These are phyloP conservation scores for Musa balbisiana DNA, from an alignment of 202 grass and related monocot genomes.

Conservation along the genomic window DNA sequence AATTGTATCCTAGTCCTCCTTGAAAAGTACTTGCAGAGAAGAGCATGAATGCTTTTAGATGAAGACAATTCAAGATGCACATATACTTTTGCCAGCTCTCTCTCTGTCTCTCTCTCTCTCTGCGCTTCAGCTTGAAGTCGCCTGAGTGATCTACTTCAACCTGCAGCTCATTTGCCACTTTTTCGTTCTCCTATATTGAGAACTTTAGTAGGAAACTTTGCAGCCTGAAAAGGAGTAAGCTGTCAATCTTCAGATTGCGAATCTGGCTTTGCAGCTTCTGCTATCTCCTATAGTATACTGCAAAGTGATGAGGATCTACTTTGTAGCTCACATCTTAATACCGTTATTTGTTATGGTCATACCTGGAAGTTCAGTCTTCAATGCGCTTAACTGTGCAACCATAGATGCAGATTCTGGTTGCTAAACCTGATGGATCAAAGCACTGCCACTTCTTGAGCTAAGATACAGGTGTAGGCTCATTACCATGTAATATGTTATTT, in stretches of 20 bases:
- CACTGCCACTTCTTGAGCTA: conserved; percentile 5
- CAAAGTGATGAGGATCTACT: conserved; percentile 42
- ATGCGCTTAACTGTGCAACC: conserved; percentile 38
- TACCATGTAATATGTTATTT: no score
- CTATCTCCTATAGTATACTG: conserved; percentile 60
- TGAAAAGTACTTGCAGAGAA: conserved; percentile 25
- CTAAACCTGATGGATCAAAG: conserved; percentile 1
- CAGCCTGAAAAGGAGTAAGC: conserved; percentile 44
- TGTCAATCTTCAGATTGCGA: conserved; percentile 32
- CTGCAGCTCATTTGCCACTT: conserved; percentile 47
- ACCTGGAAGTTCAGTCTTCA: conserved; percentile 63
- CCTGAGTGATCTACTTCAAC: conserved; percentile 33
- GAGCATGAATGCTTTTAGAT: conserved; percentile 17
- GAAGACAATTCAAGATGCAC: conserved; percentile 34
- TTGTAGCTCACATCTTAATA: conserved; percentile 50
- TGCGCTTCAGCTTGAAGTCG: conserved; percentile 42
- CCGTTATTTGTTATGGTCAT: conserved; percentile 61
- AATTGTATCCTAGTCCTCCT: conserved; percentile 49
- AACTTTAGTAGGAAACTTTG: conserved; percentile 78
- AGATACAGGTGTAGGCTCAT: no score
- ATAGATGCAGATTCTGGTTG: conserved; percentile 14
- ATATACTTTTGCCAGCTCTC: conserved; percentile 31
- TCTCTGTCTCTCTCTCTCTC: not conserved
- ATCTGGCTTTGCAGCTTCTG: conserved; percentile 31
- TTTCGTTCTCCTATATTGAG: conserved; percentile 59